A percentile compares a stretch with the other conserved stretches of the same genome.
Evolutionary conservation across 148 eudicot genomes (phyloP).

Genomic region (Chenopodium berlandieri): DNA sequence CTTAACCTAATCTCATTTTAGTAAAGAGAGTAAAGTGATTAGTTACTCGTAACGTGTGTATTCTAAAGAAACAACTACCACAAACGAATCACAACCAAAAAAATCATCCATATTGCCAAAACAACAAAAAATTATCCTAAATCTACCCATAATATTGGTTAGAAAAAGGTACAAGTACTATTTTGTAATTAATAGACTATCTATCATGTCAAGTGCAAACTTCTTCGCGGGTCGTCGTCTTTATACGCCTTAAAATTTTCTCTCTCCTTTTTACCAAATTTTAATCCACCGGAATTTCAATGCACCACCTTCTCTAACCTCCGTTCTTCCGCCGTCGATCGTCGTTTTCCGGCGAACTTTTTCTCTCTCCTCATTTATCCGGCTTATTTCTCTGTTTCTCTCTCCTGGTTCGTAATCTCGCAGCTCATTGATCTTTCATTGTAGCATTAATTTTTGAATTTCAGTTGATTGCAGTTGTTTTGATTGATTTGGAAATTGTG

Average conservation of each 20-base stretch:
- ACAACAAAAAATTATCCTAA: not conserved
- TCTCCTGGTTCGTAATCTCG: slow-evolving; percentile 10
- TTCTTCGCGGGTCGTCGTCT: slow-evolving; percentile 11
- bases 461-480: not conserved
- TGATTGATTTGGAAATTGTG: not conserved
- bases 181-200: not conserved
- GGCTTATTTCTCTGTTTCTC: not conserved
- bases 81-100: not conserved
- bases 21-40: too few relatives aligned
- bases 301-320: slow-evolving; percentile 5
- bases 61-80: not conserved
- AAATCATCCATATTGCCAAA: not conserved
- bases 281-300: not conserved
- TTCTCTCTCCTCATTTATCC: not conserved
- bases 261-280: slow-evolving; percentile 14
- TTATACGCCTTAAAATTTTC: slow-evolving; percentile 11
- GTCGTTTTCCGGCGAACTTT: not conserved
- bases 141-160: not conserved
- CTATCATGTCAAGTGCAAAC: not conserved
- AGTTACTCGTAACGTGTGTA: too few relatives aligned
- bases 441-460: not conserved
- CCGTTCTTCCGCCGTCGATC: not conserved
- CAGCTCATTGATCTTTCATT: not conserved
- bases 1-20: too few relatives aligned
- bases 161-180: too few relatives aligned